These are phyloP conservation scores for Aphanocladium album DNA, from an alignment of 2,329 filamentous ascomycete genomes.

Conservation along the genomic window DNA sequence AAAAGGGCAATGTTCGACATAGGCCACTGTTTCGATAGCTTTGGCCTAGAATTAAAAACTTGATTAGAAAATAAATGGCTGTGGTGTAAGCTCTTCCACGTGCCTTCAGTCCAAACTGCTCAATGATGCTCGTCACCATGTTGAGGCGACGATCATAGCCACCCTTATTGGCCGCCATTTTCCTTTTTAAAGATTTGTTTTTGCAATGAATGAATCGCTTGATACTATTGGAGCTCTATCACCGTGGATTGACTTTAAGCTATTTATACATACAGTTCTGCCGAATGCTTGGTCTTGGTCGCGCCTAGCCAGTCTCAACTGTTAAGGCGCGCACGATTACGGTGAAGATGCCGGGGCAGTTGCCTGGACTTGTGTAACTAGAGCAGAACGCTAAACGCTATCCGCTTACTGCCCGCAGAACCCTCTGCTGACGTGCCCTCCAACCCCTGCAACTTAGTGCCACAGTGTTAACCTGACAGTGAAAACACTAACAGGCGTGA, in stretches of 20 bases:
- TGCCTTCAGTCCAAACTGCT: conserved; percentile 13
- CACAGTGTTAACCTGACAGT: background rate
- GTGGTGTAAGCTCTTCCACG: background rate
- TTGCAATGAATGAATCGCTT: background rate
- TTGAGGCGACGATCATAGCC: conserved; percentile 16
- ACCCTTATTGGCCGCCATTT: conserved; percentile 11
- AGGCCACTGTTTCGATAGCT: conserved; percentile 17
- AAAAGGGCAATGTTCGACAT: conserved; percentile 18
- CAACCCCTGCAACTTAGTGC: background rate
- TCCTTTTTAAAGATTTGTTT: background rate
- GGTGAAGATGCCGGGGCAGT: background rate
- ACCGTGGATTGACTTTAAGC: background rate
- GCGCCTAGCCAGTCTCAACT: background rate
- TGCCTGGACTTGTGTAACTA: too few species aligned
- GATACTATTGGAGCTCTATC: background rate
- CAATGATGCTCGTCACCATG: conserved; percentile 14
- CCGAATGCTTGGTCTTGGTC: background rate
- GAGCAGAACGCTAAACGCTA: too few species aligned
- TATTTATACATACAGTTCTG: background rate
- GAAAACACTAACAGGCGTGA: background rate
- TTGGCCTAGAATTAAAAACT: conserved; percentile 9
- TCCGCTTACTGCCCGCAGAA: too few species aligned
- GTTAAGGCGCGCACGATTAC: background rate
- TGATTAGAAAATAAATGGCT: background rate
- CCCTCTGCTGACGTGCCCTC: too few species aligned